Percentiles rank a stretch among this genome's conserved stretches.
phyloP scores from a whole-genome alignment of 2,329 filamentous ascomycete genomes.

The Colletotrichum cuscutae region DNA sequence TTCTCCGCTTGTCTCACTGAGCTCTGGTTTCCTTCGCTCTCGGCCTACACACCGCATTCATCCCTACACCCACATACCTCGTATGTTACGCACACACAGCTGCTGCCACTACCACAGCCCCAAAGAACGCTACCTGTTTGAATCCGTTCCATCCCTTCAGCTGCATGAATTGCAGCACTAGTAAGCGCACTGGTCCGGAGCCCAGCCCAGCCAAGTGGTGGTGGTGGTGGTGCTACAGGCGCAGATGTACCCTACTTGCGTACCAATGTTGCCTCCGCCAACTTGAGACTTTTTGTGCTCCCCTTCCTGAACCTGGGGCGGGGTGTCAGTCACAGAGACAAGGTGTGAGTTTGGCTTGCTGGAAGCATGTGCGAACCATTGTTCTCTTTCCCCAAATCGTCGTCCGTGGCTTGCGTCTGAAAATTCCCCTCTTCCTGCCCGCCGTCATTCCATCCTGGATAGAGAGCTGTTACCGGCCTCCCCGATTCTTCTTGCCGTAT shows the following conservation, averaged over 20 bases:
- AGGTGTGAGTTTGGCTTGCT: constrained; percentile 8
- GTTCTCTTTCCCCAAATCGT: constrained; percentile 23
- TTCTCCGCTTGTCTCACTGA: constrained; percentile 5
- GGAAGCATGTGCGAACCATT: constrained; percentile 19
- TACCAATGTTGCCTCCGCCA: constrained; percentile 7
- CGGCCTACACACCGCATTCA: neutral
- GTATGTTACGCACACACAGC: neutral
- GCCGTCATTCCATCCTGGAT: constrained; percentile 14
- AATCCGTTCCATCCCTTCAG: neutral
- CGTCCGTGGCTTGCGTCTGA: constrained; percentile 22
- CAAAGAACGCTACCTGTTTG: constrained; percentile 10
- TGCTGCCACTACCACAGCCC: neutral
- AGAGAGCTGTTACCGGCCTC: constrained; percentile 23
- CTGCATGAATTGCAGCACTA: constrained; percentile 24
- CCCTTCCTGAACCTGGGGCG: neutral
- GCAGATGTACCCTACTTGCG: neutral
- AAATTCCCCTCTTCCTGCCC: neutral
- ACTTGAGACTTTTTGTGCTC: constrained; percentile 21
- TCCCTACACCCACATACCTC: neutral
- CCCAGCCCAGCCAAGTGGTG: neutral
- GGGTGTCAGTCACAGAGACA: neutral
- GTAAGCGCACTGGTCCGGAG: constrained; percentile 21
- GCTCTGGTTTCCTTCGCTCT: neutral
- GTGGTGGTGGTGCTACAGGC: neutral
- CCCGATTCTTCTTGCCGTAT: constrained; percentile 5